Evolutionary conservation across 495 filamentous ascomycete genomes (phyloP).

Genomic region (Podospora appendiculata): DNA sequence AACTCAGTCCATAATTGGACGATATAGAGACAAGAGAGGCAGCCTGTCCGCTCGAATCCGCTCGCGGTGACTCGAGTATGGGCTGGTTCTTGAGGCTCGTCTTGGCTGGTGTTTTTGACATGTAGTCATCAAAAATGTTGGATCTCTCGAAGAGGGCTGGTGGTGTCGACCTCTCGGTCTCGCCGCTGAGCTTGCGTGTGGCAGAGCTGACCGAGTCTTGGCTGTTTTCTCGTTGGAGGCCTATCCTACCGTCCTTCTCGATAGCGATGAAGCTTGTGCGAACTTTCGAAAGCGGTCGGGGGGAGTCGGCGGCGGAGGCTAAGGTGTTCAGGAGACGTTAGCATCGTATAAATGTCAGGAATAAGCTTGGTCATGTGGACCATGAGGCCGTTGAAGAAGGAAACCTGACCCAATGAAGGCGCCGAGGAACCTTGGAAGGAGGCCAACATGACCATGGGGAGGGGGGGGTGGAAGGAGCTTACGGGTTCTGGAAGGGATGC

Average conservation of each 20-base stretch:
- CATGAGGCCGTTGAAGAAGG: not conserved
- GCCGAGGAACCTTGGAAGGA: not conserved
- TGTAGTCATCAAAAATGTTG: constrained; percentile 22
- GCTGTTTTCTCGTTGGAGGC: constrained; percentile 33
- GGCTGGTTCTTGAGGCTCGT: constrained; percentile 24
- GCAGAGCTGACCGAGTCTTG: constrained; percentile 32
- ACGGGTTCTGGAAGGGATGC: constrained; percentile 20
- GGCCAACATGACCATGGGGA: too few species aligned
- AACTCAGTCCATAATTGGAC: constrained; percentile 3
- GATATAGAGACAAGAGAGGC: not conserved
- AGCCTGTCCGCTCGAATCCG: not conserved
- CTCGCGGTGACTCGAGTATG: constrained; percentile 26
- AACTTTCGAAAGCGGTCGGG: constrained; percentile 66
- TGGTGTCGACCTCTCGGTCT: constrained; percentile 24
- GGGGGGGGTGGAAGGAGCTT: constrained; percentile 12
- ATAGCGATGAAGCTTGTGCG: constrained; percentile 80
- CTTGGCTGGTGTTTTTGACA: constrained; percentile 20
- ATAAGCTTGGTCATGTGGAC: not conserved
- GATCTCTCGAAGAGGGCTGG: constrained; percentile 20
- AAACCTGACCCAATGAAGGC: not conserved
- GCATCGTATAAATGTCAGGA: not conserved
- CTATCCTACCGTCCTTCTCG: constrained; percentile 51
- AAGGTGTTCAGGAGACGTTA: constrained; percentile 1
- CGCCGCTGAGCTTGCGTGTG: constrained; percentile 27
- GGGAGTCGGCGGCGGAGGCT: constrained; percentile 23